Evolutionary conservation across 192 early-diverging fungal species (phyloP).

Genomic region (Chytriomyces sp.): DNA sequence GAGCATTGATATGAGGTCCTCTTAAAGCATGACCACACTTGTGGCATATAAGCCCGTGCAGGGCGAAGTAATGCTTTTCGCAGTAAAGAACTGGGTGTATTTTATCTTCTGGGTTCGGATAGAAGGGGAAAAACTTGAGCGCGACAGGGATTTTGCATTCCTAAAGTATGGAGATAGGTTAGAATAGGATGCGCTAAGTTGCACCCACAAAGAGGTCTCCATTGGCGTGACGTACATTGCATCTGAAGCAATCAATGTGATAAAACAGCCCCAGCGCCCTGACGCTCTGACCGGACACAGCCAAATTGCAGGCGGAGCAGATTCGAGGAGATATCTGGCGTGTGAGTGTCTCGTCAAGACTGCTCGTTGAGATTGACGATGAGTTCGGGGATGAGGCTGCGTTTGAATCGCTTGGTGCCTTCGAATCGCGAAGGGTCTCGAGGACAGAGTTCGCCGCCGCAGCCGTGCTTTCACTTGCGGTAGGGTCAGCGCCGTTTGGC

Average conservation of each 20-base stretch:
- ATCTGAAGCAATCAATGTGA: slow-evolving; percentile 95
- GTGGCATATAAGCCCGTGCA: slow-evolving; percentile 81
- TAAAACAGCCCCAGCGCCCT: slow-evolving; percentile 81
- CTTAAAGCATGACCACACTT: slow-evolving; percentile 88
- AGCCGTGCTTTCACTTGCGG: too few relatives aligned
- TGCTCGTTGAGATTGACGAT: too few relatives aligned
- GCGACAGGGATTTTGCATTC: slow-evolving; percentile 81
- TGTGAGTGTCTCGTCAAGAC: too few relatives aligned
- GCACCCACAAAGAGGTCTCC: neutral
- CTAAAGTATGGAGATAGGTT: slow-evolving; percentile 42
- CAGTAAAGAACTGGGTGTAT: slow-evolving; percentile 62
- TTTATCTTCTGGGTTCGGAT: slow-evolving; percentile 16
- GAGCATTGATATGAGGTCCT: slow-evolving; percentile 89
- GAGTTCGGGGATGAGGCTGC: too few relatives aligned
- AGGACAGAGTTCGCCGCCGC: too few relatives aligned
- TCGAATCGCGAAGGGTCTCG: too few relatives aligned
- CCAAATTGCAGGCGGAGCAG: slow-evolving; percentile 72
- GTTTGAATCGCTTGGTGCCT: too few relatives aligned
- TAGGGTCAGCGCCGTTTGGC: too few relatives aligned
- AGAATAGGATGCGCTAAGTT: neutral
- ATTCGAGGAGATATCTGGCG: slow-evolving; percentile 13
- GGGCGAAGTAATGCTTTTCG: slow-evolving; percentile 87
- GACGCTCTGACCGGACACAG: slow-evolving; percentile 89
- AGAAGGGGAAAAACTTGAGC: slow-evolving; percentile 83
- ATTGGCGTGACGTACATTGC: slow-evolving; percentile 70